Evolutionary conservation across 495 filamentous ascomycete species (phyloP), one percentile per base, ranked within the genome.

Genomic region (Melanomma pulvis-pyrius): DNA sequence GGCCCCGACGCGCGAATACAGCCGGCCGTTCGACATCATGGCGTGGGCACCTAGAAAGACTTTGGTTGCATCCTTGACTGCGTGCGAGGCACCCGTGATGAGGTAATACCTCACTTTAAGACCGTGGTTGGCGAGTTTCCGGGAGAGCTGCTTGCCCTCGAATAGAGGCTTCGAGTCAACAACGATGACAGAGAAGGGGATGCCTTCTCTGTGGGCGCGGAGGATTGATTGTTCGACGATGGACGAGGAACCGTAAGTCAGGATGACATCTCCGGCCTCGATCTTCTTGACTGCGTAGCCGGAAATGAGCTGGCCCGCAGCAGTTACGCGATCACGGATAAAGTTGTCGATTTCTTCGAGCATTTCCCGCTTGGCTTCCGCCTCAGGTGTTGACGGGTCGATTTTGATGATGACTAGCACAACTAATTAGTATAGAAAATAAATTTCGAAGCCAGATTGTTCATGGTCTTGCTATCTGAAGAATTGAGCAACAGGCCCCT

Each of bases 201-300:
- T 90, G 41, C 88, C 88, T 36, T 84, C 75, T 56, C 82, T 81
- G 71, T 86, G 80, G 17, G 94, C 94, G 61, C 83, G 79, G 12
- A 93, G 77, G 1, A 98, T 80, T 3, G 91, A 88, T 74, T 88
- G 83, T 79, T 94, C 85, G 26, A 97, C 89, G 29, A 97, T 87
- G 59, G 87, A 90, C 75, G 89, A 92, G 50, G 92, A 88, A n/a
- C 90, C 93, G 78, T 89, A 97, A 0, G 91, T 96, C 48, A 97
- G 84, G 44, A 98, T 86, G 30, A 91, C 87, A 67, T 94, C 91
- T 41, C 90, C 90, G 47, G 89, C 79, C 63, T 86, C 77, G 73
- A 98, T 92, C 74, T 88, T 88, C 47, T 85, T 82, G 4, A 84
- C 83, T 1, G 90, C 91, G 56, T 86, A 91, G 50, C 81, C 78